These are phyloP conservation scores for Rusavskia elegans DNA, from an alignment of 495 filamentous ascomycete genomes.

Conservation along the genomic window DNA sequence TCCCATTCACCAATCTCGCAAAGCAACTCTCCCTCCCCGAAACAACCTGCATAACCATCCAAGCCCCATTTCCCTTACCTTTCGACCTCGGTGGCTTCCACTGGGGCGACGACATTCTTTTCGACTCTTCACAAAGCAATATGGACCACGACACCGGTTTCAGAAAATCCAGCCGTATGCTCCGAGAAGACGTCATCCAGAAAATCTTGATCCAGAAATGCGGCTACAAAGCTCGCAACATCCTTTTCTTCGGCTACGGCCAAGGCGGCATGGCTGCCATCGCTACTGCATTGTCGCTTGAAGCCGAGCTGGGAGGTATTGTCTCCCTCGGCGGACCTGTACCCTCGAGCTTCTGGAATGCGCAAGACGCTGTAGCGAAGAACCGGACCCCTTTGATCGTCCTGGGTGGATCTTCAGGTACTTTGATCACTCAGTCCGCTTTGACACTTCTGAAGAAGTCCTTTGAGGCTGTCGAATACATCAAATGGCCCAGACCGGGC, in stretches of 20 bases:
- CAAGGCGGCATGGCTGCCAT: constrained; percentile 76
- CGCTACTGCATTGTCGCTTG: constrained; percentile 27
- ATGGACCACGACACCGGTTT: constrained; percentile 76
- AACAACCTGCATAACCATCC: constrained; percentile 60
- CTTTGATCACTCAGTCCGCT: constrained; percentile 43
- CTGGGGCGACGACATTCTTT: constrained; percentile 80
- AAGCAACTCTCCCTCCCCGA: constrained; percentile 63
- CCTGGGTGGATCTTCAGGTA: constrained; percentile 46
- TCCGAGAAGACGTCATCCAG: constrained; percentile 42
- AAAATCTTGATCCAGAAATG: constrained; percentile 48
- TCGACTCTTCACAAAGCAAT: constrained; percentile 43
- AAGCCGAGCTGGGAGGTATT: constrained; percentile 35
- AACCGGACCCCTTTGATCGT: constrained; percentile 64
- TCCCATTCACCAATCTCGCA: constrained; percentile 55
- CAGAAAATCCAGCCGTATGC: constrained; percentile 27
- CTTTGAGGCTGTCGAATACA: constrained; percentile 60
- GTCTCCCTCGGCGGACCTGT: constrained; percentile 65
- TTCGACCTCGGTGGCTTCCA: constrained; percentile 65
- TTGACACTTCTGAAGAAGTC: constrained; percentile 44
- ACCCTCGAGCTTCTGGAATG: constrained; percentile 29
- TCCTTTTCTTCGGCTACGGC: constrained; percentile 70
- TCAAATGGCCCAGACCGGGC: constrained; percentile 54
- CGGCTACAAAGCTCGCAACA: constrained; percentile 50
- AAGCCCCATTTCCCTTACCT: constrained; percentile 57
- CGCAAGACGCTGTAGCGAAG: constrained; percentile 21